Evolutionary conservation across 495 filamentous ascomycete genomes (phyloP).

Genomic region (Chaetomium fimeti): DNA sequence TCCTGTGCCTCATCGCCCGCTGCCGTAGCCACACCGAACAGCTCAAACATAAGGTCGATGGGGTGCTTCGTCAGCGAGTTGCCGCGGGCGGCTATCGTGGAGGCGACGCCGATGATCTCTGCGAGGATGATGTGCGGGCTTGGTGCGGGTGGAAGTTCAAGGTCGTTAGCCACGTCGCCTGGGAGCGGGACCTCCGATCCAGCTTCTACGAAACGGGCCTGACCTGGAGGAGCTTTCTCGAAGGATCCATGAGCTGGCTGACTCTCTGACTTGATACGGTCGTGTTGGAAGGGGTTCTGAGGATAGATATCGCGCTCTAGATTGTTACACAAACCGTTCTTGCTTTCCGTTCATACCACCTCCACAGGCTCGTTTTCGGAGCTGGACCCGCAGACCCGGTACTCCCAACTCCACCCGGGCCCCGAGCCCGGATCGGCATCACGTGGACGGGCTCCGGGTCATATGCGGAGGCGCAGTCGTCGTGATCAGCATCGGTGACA

Average conservation of each 20-base stretch:
- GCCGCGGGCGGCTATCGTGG: neutral
- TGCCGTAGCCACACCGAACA: neutral
- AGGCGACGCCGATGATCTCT: neutral
- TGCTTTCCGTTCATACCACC: neutral
- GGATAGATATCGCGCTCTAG: neutral
- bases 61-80: neutral
- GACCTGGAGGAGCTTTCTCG: neutral
- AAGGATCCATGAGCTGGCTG: neutral
- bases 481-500: too few relatives aligned
- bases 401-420: too few relatives aligned
- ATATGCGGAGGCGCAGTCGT: too few relatives aligned
- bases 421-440: too few relatives aligned
- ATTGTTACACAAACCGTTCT: neutral
- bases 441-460: too few relatives aligned
- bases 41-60: neutral
- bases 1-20: neutral
- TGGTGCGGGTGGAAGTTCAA: neutral
- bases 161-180: neutral
- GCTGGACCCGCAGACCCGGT: too few relatives aligned
- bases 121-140: neutral
- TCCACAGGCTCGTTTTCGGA: neutral
- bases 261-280: neutral
- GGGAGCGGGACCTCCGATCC: neutral
- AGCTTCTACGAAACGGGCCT: neutral
- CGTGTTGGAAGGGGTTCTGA: neutral